These are phyloP conservation scores for Fusarium azukiicola DNA, from an alignment of 2,329 filamentous ascomycete genomes.

Conservation along the genomic window DNA sequence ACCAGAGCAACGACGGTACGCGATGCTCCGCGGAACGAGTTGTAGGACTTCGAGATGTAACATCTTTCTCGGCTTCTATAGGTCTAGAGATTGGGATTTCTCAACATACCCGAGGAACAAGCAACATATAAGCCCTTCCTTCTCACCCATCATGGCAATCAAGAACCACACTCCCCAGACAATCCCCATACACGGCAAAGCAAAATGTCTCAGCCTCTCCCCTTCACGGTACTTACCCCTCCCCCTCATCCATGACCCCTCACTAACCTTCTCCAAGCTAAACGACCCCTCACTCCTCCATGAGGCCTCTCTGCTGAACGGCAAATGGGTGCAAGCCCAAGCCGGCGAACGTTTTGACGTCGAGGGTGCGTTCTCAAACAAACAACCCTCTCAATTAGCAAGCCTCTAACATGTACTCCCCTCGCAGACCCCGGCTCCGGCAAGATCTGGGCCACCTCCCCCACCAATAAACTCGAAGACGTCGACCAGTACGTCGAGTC, in stretches of 20 bases:
- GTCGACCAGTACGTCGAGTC: not conserved
- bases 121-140: not conserved
- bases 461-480: not conserved
- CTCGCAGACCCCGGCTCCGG: not conserved
- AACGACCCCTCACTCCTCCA: conserved; percentile 3
- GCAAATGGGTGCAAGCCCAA: not conserved
- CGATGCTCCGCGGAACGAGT: not conserved
- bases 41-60: not conserved
- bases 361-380: not conserved
- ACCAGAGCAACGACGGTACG: not conserved
- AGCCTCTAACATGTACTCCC: not conserved
- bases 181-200: not conserved
- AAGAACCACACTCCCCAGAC: not conserved
- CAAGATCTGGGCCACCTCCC: not conserved
- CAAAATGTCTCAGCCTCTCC: not conserved
- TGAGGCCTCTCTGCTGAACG: not conserved
- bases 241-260: not conserved
- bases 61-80: not conserved
- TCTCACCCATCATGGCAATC: not conserved
- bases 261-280: not conserved
- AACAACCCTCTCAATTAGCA: not conserved
- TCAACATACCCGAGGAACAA: not conserved
- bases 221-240: not conserved
- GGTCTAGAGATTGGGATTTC: not conserved
- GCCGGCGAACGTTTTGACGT: not conserved